A percentile compares a stretch with the other conserved stretches of the same genome.
Conservation (phyloP, 2,329 filamentous ascomycete species). For the Aspergillus sp. region DNA sequence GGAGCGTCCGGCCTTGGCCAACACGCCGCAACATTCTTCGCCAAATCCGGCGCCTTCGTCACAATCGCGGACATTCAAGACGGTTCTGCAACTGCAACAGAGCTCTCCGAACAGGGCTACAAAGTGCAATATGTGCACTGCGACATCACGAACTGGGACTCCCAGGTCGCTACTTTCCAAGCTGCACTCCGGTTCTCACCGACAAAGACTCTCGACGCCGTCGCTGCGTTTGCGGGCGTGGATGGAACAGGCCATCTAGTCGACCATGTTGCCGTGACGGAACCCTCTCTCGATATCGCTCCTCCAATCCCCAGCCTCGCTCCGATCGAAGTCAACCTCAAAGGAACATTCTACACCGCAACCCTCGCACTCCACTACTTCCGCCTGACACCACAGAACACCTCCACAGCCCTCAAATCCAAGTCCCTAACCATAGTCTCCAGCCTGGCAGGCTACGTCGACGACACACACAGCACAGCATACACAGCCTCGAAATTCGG, state of each 20-base stretch:
- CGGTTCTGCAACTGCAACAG: background rate
- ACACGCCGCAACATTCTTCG: background rate
- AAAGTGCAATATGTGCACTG: background rate
- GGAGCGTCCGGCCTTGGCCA: background rate
- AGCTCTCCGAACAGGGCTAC: background rate
- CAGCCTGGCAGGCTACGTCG: background rate
- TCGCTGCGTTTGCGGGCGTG: background rate
- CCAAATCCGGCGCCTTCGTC: background rate
- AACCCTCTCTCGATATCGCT: background rate
- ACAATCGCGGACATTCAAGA: constrained; percentile 1
- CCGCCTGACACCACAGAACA: background rate
- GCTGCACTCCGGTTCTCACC: background rate
- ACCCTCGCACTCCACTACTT: background rate
- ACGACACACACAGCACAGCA: constrained; percentile 1
- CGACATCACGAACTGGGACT: background rate
- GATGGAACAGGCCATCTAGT: background rate
- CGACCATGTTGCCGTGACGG: background rate
- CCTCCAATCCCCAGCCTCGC: background rate
- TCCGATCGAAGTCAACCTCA: background rate
- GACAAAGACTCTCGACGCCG: background rate
- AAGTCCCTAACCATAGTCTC: background rate
- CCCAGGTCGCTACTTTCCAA: background rate
- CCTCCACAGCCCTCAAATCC: no score
- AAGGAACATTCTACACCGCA: background rate
- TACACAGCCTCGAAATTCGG: constrained; percentile 3